Evolutionary conservation across 208 protist genomes (phyloP).

Genomic region (Sergeia podlipaevii): DNA sequence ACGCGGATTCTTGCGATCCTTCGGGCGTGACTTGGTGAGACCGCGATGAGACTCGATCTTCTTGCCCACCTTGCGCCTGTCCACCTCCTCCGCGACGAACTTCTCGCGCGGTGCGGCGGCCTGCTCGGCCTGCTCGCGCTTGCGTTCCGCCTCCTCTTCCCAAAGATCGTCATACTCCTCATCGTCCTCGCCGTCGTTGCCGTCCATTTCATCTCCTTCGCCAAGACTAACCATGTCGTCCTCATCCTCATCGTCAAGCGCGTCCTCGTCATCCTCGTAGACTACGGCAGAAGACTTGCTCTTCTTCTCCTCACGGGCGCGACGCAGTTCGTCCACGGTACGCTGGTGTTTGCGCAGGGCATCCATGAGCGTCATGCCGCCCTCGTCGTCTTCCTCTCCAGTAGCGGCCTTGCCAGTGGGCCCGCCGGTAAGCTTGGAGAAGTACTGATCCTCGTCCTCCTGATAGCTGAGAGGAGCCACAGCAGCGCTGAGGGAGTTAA

Average conservation of each 20-base stretch:
- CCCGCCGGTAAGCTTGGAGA: conserved; percentile 63
- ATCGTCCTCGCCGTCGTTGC: conserved; percentile 21
- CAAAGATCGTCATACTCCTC: conserved; percentile 69
- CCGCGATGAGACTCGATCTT: conserved; percentile 88
- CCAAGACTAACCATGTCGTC: conserved; percentile 15
- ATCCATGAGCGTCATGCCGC: conserved; percentile 80
- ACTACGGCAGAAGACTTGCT: conserved; percentile 10
- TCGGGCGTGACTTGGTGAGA: conserved; percentile 83
- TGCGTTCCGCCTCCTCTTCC: conserved; percentile 56
- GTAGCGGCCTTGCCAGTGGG: conserved; percentile 17
- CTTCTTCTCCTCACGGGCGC: conserved; percentile 17
- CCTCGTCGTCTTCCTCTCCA: conserved; percentile 34
- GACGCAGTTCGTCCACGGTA: conserved; percentile 21
- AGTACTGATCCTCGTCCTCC: conserved; percentile 91
- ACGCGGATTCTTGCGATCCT: conserved; percentile 88
- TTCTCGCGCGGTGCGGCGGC: conserved; percentile 26
- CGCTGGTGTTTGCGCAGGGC: conserved; percentile 56
- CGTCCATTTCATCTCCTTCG: conserved; percentile 13
- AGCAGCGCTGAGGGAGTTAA: conserved; percentile 38
- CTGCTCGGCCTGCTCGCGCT: conserved; percentile 18
- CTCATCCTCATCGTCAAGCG: conserved; percentile 22
- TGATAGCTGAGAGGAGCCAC: conserved; percentile 73
- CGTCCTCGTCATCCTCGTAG: conserved; percentile 15
- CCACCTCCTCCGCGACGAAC: conserved; percentile 49
- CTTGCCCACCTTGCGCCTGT: conserved; percentile 77